Conservation (phyloP, 2,329 filamentous ascomycete genomes). For the Colletotrichum sp. region DNA sequence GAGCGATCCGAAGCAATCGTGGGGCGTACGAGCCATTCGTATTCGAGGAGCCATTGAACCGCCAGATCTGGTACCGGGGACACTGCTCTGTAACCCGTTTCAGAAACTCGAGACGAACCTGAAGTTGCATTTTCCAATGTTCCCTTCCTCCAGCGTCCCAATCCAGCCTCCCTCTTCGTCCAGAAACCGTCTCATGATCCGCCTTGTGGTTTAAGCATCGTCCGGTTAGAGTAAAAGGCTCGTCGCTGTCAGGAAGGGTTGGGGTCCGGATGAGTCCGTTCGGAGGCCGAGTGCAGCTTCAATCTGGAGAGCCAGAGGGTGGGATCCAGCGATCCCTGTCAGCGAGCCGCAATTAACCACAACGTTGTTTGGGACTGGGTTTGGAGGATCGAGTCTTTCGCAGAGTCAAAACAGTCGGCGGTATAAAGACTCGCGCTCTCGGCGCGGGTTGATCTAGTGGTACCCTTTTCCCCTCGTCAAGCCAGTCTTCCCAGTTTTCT, state of each 20-base stretch:
- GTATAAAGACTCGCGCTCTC: not conserved
- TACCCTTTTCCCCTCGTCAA: not conserved
- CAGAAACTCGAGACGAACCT: not conserved
- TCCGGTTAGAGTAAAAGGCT: not conserved
- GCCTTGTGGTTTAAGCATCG: not conserved
- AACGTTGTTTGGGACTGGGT: not conserved
- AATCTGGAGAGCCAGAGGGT: not conserved
- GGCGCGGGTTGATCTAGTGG: not conserved
- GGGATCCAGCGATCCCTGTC: not conserved
- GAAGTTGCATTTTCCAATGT: not conserved
- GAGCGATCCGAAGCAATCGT: not conserved
- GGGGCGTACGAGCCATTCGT: not conserved
- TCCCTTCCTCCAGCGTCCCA: not conserved
- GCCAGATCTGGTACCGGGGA: not conserved
- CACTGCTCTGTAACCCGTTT: not conserved
- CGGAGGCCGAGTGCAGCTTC: not conserved
- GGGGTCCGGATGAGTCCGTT: not conserved
- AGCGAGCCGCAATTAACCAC: not conserved
- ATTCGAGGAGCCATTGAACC: not conserved
- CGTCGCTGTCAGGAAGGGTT: not conserved
- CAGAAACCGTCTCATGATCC: not conserved
- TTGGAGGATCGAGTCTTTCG: not conserved
- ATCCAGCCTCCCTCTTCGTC: not conserved
- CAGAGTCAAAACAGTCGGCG: not conserved
- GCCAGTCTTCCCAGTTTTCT: not conserved